Evolutionary conservation across 768 basidiomycete genomes (phyloP).

Genomic region (Boletus reticulatus): DNA sequence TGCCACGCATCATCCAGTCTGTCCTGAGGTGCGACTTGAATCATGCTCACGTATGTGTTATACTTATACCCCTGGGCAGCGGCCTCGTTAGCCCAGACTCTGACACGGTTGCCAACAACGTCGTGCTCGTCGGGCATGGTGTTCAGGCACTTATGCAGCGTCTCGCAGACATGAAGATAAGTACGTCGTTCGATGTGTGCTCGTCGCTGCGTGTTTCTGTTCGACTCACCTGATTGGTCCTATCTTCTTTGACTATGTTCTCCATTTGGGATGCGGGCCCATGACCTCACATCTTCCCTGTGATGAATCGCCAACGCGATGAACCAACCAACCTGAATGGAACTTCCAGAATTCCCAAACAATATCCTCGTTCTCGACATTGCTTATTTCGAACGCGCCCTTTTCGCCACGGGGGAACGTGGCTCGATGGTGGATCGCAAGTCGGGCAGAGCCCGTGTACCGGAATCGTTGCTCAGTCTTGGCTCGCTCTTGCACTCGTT

Average conservation of each 20-base stretch:
- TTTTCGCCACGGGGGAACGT: constrained; percentile 58
- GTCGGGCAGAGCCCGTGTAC: constrained; percentile 48
- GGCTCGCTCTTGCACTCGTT: constrained; percentile 62
- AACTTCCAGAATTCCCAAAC: constrained; percentile 59
- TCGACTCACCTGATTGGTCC: background rate
- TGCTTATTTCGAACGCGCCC: constrained; percentile 56
- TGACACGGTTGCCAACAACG: constrained; percentile 63
- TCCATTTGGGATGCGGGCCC: background rate
- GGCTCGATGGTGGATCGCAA: constrained; percentile 61
- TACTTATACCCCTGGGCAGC: constrained; percentile 36
- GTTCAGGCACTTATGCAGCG: constrained; percentile 53
- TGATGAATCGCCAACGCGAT: too few species aligned
- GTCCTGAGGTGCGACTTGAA: constrained; percentile 55
- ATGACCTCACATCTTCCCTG: too few species aligned
- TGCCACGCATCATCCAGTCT: constrained; percentile 71
- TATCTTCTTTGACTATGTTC: background rate
- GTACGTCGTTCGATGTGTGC: constrained; percentile 40
- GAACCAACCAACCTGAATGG: too few species aligned
- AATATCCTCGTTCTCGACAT: constrained; percentile 72
- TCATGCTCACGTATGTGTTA: background rate
- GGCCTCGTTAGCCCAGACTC: constrained; percentile 76
- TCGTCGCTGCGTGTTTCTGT: background rate
- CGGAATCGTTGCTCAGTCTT: constrained; percentile 59
- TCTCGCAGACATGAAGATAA: constrained; percentile 78
- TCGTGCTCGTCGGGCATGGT: constrained; percentile 71